Conservation (phyloP, 371 early-diverging fungal genomes). For the Mortierella sp. region DNA sequence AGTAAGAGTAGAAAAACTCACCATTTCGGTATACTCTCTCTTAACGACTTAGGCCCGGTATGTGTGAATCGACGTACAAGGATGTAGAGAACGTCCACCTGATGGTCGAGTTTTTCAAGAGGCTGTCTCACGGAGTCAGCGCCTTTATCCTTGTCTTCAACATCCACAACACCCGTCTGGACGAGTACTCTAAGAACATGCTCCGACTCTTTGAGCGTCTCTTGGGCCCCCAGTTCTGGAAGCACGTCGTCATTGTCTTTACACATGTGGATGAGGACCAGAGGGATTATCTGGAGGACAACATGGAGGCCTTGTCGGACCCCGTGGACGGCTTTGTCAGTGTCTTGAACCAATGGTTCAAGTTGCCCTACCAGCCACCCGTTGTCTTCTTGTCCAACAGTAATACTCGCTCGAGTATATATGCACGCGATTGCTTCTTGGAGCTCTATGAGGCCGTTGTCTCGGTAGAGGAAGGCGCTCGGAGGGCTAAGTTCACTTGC, state of each 20-base stretch:
- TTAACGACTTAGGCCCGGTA: constrained; percentile 58
- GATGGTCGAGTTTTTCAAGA: constrained; percentile 71
- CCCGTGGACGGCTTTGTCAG: constrained; percentile 65
- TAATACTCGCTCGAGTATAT: constrained; percentile 63
- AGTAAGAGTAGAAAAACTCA: not conserved
- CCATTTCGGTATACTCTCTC: not conserved
- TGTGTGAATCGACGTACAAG: constrained; percentile 66
- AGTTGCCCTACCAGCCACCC: constrained; percentile 60
- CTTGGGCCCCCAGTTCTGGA: constrained; percentile 73
- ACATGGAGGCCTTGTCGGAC: constrained; percentile 69
- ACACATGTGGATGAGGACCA: constrained; percentile 74
- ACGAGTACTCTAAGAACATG: constrained; percentile 76
- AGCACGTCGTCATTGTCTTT: constrained; percentile 72
- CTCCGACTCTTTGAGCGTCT: constrained; percentile 67
- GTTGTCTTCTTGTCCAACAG: constrained; percentile 69
- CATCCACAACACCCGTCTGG: constrained; percentile 64
- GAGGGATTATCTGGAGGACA: constrained; percentile 68
- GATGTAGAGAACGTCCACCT: constrained; percentile 68
- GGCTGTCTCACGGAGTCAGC: constrained; percentile 70
- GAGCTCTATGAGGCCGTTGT: constrained; percentile 69
- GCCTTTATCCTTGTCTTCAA: constrained; percentile 73
- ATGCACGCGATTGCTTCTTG: constrained; percentile 67
- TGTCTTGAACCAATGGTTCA: constrained; percentile 61
- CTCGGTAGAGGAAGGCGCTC: constrained; percentile 64
- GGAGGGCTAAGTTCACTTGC: constrained; percentile 66